A percentile compares a stretch with the other conserved stretches of the same genome.
Evolutionary conservation across 75 land plant species (phyloP).

Genomic region (Chamaecyparis obtusa): DNA sequence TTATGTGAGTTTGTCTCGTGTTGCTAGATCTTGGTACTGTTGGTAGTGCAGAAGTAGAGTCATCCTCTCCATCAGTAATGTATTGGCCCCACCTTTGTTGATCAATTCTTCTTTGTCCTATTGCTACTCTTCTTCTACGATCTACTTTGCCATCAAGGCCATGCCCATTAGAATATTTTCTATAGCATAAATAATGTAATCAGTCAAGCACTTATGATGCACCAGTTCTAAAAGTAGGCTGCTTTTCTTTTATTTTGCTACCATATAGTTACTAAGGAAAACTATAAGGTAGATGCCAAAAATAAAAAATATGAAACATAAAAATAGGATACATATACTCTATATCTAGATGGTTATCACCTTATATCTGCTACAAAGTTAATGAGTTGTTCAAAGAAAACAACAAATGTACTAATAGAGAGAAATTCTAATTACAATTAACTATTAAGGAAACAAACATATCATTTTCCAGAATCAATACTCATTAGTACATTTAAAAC

Average conservation of each 20-base stretch:
- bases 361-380: background rate
- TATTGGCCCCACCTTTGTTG: constrained; percentile 46
- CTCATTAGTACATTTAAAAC: too few relatives aligned
- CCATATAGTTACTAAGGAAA: too few relatives aligned
- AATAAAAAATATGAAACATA: background rate
- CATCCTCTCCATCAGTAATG: constrained; percentile 23
- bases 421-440: background rate
- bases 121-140: constrained; percentile 26
- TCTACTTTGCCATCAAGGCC: constrained; percentile 2
- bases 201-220: background rate
- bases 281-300: background rate
- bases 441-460: too few relatives aligned
- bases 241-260: background rate
- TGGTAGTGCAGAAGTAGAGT: constrained; percentile 5
- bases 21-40: constrained; percentile 16
- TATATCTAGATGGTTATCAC: too few relatives aligned
- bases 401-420: background rate
- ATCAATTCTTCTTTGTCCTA: constrained; percentile 39
- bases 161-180: background rate
- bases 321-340: background rate
- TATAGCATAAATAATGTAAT: too few relatives aligned
- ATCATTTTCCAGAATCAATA: too few relatives aligned
- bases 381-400: background rate
- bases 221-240: too few relatives aligned
- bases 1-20: constrained; percentile 22